Evolutionary conservation across 306 rosid species (phyloP), one percentile per base, ranked within the genome.

Genomic region (Cucurbita ficifolia): DNA sequence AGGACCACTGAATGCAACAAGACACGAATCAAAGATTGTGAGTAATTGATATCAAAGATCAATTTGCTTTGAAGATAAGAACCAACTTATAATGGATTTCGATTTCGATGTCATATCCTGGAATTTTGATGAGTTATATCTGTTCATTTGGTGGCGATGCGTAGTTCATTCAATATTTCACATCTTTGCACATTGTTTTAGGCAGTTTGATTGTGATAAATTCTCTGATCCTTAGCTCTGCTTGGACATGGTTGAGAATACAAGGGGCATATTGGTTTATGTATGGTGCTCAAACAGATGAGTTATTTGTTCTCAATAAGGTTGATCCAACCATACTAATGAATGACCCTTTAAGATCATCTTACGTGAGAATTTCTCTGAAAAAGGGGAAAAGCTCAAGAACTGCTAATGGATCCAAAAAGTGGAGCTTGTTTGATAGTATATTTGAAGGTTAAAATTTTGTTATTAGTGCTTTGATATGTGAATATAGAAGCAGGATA

Each of bases 1-100:
- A 94, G 78, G 99, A 91, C 69, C 87, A 85, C 79, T 77, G 61
- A 78, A 6, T 10, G 17, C 13, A 21, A 42, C 12, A 48, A 9
- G 71, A 64, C 13, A 18, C n/a, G n/a, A 64, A 43, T 18, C 33
- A 12, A 40, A 18, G 33, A 40, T 64, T 39, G 35, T 10, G 71
- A 18, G 71, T 64, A 43, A 64, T 64, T 13, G 50, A 67, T 39
- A 64, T 42, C 52, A 67, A 45, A 67, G 50, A 21, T 67, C 72
- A 67, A 45, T 43, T 6, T 67, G 3, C 72, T 19, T 0, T 45
- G 12, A 21, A 2, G 69, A 67, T 42, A 42, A 42, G 9, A 11
- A 67, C 42, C 38, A 65, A 45, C 17, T 67, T 69, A 24, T 24
- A 69, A 48, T 45, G 38, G 18, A 1, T 45, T 12, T 67, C 8